phyloP scores from a whole-genome alignment of 768 basidiomycete species.

The Termitomyces sp. region DNA sequence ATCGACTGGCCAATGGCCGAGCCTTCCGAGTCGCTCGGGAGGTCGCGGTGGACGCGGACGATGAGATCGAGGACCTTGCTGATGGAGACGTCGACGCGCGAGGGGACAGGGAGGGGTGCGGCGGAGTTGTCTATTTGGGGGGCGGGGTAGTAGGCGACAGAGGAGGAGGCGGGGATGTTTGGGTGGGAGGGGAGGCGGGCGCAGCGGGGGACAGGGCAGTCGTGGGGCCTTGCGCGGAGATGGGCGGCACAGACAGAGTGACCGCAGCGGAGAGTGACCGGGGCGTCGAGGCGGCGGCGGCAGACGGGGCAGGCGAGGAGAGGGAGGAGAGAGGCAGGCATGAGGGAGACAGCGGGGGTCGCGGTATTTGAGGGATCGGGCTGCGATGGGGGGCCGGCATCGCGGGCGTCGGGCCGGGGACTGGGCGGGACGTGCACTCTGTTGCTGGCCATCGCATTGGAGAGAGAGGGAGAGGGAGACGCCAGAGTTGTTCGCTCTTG shows the following conservation, averaged over 20 bases:
- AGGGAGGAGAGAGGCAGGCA: conserved; percentile 15
- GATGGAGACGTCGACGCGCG: conserved; percentile 49
- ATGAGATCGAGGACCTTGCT: conserved; percentile 51
- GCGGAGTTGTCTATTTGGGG: conserved; percentile 16
- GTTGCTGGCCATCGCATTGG: not conserved
- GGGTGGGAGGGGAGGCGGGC: conserved; percentile 25
- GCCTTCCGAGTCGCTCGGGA: conserved; percentile 17
- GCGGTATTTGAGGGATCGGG: not conserved
- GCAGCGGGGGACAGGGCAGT: conserved; percentile 33
- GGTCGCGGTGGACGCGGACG: conserved; percentile 4
- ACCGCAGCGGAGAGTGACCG: conserved; percentile 75
- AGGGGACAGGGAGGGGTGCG: conserved; percentile 12
- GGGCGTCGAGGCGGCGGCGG: conserved; percentile 51
- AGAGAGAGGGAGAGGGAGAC: no score
- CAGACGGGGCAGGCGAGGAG: conserved; percentile 51
- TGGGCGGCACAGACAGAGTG: conserved; percentile 77
- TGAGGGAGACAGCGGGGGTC: not conserved
- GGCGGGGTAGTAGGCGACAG: conserved; percentile 30
- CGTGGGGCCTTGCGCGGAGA: conserved; percentile 16
- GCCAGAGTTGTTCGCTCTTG: no score
- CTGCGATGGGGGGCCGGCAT: conserved; percentile 12
- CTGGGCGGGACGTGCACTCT: not conserved
- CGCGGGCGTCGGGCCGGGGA: not conserved
- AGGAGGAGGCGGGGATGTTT: conserved; percentile 39
- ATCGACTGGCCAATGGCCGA: conserved; percentile 14